These are phyloP conservation scores for Cryoendolithus antarcticus DNA, from an alignment of 2,329 filamentous ascomycete genomes.

Conservation along the genomic window DNA sequence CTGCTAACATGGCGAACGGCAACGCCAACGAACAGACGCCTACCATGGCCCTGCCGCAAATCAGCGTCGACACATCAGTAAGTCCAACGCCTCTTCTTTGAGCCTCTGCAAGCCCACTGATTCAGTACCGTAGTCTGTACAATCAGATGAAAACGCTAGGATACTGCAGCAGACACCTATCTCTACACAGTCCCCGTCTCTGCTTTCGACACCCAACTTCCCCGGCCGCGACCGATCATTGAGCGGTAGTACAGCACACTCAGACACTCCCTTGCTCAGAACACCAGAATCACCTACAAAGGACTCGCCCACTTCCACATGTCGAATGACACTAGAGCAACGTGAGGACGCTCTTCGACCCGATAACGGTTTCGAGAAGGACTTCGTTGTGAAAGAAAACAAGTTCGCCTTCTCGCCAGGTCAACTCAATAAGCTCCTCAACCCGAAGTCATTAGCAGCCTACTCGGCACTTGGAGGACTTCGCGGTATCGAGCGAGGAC, in stretches of 20 bases:
- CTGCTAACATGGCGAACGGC: constrained; percentile 2
- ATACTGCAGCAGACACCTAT: constrained; percentile 1
- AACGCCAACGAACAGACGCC: constrained; percentile 3
- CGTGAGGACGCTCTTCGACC: constrained; percentile 54
- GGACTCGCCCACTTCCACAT: constrained; percentile 1
- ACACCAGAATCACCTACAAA: constrained; percentile 2
- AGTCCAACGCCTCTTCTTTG: background rate
- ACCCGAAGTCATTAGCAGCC: constrained; percentile 64
- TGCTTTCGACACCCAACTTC: constrained; percentile 3
- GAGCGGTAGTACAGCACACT: constrained; percentile 5
- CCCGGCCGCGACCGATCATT: constrained; percentile 3
- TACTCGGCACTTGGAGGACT: constrained; percentile 66
- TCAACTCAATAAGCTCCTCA: constrained; percentile 67
- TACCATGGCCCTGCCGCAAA: constrained; percentile 4
- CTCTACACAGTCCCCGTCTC: constrained; percentile 2
- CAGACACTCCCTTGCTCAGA: constrained; percentile 5
- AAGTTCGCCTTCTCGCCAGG: constrained; percentile 76
- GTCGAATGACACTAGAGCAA: constrained; percentile 1
- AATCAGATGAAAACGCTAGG: constrained; percentile 1
- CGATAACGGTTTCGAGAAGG: constrained; percentile 63
- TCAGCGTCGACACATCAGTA: constrained; percentile 6
- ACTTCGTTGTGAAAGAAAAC: constrained; percentile 66
- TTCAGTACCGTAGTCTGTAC: background rate
- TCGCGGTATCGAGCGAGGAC: constrained; percentile 58
- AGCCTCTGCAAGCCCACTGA: background rate